Evolutionary conservation across 176 grass and related monocot species (phyloP), one percentile per base, ranked within the genome.

Genomic region (Musa schizocarpa): DNA sequence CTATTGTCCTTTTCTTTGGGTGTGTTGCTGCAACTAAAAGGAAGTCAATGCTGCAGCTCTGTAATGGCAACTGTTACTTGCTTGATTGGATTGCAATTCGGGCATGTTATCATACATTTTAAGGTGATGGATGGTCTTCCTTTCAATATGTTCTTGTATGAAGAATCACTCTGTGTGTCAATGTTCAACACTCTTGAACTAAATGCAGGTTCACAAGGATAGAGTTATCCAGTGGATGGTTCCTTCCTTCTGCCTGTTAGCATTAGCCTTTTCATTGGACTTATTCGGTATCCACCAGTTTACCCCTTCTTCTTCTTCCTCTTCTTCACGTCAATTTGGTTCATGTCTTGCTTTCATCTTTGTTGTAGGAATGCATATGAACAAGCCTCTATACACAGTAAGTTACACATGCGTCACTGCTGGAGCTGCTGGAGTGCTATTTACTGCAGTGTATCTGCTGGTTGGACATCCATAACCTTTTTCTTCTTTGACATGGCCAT

Each of bases 1-100:
- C 34, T 10, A 78, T 55, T 19, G 34, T 12, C 21, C 2, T 13
- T 56, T 48, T 43, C 11, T 69, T 50, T 19, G 9, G 13, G 13
- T 20, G 13, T 20, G 49, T 23, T 22, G 13, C 7, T 52, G n/a
- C 65, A 51, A 16, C 19, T 27, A 24, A 24, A 24, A 13, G n/a
- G 20, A 77, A 51, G 12, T 78, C 21, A 19, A 14, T 23, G 62
- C 20, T 73, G 50, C 85, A 98, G 94, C 52, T 93, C 94, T 71
- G 77, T 91, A 59, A 98, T 98, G 94, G 90, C 88, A 48, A 82
- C 87, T 75, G 87, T 90, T 51, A 93, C 90, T 48, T 93, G 94
- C 83, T 81, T 93, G 74, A 89, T 98, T 19, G 94, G 94, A 78
- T 86, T 98, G 50, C 94, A 98, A 23, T 98, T 85, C 63, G 94